phyloP scores from a whole-genome alignment of 2,329 filamentous ascomycete species.

The Uncinocarpus reesii region DNA sequence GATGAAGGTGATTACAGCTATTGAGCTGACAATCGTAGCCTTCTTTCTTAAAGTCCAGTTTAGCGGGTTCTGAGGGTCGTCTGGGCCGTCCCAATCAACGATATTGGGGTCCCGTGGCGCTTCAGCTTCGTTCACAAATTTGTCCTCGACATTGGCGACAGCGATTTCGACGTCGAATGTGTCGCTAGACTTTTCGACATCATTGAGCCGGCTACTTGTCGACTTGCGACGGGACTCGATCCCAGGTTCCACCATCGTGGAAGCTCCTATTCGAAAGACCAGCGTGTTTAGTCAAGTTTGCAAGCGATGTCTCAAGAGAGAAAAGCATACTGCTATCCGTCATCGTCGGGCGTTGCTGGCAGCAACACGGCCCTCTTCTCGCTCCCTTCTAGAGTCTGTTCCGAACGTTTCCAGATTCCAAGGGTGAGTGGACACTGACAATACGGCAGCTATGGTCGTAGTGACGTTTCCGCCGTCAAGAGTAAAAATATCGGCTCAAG shows the following conservation, averaged over 20 bases:
- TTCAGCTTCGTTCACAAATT: slow-evolving; percentile 6
- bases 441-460: no score
- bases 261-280: slow-evolving; percentile 1
- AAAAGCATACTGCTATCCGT: slow-evolving; percentile 5
- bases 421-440: no score
- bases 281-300: neutral
- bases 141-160: neutral
- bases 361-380: neutral
- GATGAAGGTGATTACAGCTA: slow-evolving; percentile 15
- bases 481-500: no score
- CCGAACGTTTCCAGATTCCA: no score
- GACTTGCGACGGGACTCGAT: slow-evolving; percentile 3
- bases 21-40: slow-evolving; percentile 12
- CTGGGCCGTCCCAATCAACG: slow-evolving; percentile 22
- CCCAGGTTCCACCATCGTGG: slow-evolving; percentile 7
- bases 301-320: neutral
- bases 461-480: no score
- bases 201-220: slow-evolving; percentile 2
- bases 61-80: slow-evolving; percentile 23
- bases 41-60: slow-evolving; percentile 26
- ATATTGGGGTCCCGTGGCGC: slow-evolving; percentile 16
- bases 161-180: slow-evolving; percentile 5
- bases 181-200: neutral
- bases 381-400: neutral
- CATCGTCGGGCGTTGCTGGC: neutral